Percentiles rank a stretch among this genome's conserved stretches.
phyloP scores from a whole-genome alignment of 192 early-diverging fungal genomes.

The Coemansia asiatica region DNA sequence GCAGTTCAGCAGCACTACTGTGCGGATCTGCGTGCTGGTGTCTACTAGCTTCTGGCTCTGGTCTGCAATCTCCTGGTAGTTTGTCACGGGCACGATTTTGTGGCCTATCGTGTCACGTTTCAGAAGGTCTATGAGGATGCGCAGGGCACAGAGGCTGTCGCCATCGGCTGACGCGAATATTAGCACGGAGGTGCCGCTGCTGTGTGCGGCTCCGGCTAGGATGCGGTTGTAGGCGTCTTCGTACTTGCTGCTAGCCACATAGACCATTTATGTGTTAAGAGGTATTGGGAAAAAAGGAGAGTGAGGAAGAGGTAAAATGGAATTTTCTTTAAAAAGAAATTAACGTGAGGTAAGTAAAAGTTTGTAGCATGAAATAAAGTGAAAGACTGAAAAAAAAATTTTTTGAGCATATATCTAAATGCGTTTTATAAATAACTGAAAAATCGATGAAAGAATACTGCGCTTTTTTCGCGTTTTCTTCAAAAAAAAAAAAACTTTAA shows the following conservation, averaged over 20 bases:
- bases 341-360: too few relatives aligned
- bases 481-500: neutral
- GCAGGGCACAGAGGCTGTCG: slow-evolving; percentile 79
- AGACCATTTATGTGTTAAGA: slow-evolving; percentile 55
- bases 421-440: neutral
- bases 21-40: slow-evolving; percentile 61
- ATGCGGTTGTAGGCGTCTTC: slow-evolving; percentile 61
- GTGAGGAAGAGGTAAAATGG: neutral
- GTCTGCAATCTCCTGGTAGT: slow-evolving; percentile 61
- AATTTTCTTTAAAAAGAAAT: too few relatives aligned
- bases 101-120: slow-evolving; percentile 79
- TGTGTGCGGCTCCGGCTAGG: slow-evolving; percentile 26
- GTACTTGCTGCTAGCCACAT: slow-evolving; percentile 51
- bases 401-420: too few relatives aligned
- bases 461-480: neutral
- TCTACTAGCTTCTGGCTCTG: slow-evolving; percentile 59
- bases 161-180: slow-evolving; percentile 77
- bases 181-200: slow-evolving; percentile 55
- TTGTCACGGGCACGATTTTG: slow-evolving; percentile 76
- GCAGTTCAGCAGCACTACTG: slow-evolving; percentile 83
- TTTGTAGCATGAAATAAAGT: too few relatives aligned
- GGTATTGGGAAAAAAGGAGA: too few relatives aligned
- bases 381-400: too few relatives aligned
- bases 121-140: slow-evolving; percentile 74
- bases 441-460: neutral